Percentiles rank a stretch among this genome's conserved stretches.
phyloP scores from a whole-genome alignment of 441 rosid species.

The Erodium moschatum region DNA sequence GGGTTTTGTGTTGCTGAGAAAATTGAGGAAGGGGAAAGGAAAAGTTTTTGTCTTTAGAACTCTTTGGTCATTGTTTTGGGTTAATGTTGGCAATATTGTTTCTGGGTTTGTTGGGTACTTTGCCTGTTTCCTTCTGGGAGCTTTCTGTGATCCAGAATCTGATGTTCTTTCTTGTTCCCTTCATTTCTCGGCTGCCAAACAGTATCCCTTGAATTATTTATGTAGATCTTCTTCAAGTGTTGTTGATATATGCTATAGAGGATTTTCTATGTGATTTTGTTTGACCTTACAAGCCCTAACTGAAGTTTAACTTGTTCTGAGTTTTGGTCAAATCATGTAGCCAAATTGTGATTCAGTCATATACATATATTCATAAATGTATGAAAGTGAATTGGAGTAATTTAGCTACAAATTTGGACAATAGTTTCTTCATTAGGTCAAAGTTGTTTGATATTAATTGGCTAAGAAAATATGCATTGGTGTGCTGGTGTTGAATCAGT shows the following conservation, averaged over 20 bases:
- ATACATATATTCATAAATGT: no score
- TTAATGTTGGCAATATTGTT: constrained; percentile 1
- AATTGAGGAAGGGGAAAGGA: not conserved
- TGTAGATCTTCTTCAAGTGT: not conserved
- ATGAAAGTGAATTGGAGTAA: not conserved
- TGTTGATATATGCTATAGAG: not conserved
- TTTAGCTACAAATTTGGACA: not conserved
- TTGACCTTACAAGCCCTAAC: constrained; percentile 2
- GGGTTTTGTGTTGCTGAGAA: constrained; percentile 5
- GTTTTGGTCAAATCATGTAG: not conserved
- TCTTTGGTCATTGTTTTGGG: not conserved
- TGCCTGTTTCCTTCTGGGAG: not conserved
- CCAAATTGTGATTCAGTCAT: no score
- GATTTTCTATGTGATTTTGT: not conserved
- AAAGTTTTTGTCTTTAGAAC: not conserved
- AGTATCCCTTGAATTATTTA: constrained; percentile 9
- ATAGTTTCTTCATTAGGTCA: not conserved
- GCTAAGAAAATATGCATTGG: not conserved
- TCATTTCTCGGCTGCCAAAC: constrained; percentile 13
- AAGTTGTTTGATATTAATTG: not conserved
- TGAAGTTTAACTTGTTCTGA: not conserved
- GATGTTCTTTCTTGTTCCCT: not conserved
- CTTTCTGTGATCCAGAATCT: not conserved
- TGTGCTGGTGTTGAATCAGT: constrained; percentile 22
- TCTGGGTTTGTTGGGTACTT: no score